Evolutionary conservation across 2,329 filamentous ascomycete genomes (phyloP), one percentile per base, ranked within the genome.

Genomic region (Zopfia rhizophila): DNA sequence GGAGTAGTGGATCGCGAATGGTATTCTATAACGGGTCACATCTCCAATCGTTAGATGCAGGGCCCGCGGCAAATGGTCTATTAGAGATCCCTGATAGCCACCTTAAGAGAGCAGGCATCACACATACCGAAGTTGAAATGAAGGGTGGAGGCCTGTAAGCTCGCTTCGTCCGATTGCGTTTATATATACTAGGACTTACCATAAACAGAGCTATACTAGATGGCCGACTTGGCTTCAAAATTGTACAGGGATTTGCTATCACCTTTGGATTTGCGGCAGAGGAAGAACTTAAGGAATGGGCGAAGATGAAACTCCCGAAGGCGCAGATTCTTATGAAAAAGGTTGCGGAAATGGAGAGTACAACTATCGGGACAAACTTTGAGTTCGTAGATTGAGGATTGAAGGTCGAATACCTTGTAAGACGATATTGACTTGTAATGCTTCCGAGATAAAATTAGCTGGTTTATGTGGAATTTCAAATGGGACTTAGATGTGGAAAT

Each of bases 161-260:
- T 22, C 29, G 16, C 5, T n/a, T n/a, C 24, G 16, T 28, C 13
- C 8, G 11, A n/a, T 8, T 12, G 7, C 17, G 24, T 5, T 21
- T 19, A 29, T 16, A 21, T 17, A 39, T 30, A 12, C 3, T 16
- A 12, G 29, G 13, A 39, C 25, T 18, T 29, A 3, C 22, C 17
- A n/a, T 30, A 39, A n/a, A n/a, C n/a, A n/a, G 37, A 3, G 37
- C 37, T 21, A 39, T 42, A 5, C 32, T 42, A 14, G 38, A 42
- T 42, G 28, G 27, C 12, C 32, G 38, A 24, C 27, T 33, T 33
- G 28, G 18, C 3, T 42, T 42, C 13, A 23, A 22, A 24, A 32
- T 42, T 8, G 3, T 42, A 14, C 7, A 33, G 7, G 28, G 38
- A 33, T 4, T 3, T 11, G 7, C 28, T n/a, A 33, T 42, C 16